phyloP scores from a whole-genome alignment of 192 early-diverging fungal genomes.

The Gamsiella multidivaricata region DNA sequence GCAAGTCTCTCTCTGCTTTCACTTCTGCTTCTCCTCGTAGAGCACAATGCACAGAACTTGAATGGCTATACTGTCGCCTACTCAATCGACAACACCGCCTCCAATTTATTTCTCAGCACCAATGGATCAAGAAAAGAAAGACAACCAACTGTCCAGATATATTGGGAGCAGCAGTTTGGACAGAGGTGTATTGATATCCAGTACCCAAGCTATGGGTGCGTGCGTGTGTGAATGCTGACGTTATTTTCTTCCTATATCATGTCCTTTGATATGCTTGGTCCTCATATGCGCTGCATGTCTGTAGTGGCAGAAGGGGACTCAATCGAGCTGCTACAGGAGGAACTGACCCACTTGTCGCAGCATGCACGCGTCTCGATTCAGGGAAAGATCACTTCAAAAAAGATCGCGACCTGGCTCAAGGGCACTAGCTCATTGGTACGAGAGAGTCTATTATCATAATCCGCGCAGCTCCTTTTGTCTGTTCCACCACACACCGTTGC shows the following conservation, averaged over 20 bases:
- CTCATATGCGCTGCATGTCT: too few species aligned
- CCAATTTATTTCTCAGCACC: not conserved
- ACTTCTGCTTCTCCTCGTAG: too few species aligned
- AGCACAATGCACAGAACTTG: too few species aligned
- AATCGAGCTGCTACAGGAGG: slow-evolving; percentile 23
- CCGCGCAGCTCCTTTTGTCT: too few species aligned
- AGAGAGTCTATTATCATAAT: too few species aligned
- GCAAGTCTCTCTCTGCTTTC: not conserved
- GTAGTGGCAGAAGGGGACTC: slow-evolving; percentile 45
- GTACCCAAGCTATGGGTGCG: too few species aligned
- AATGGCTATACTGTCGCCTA: too few species aligned
- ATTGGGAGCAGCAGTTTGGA: too few species aligned
- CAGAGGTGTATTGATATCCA: too few species aligned
- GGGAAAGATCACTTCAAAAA: slow-evolving; percentile 49
- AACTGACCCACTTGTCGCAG: slow-evolving; percentile 20
- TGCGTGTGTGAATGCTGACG: not conserved
- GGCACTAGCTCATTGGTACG: slow-evolving; percentile 8
- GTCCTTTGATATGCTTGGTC: not conserved
- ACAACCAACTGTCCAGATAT: too few species aligned
- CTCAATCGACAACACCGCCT: too few species aligned
- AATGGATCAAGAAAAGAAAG: not conserved
- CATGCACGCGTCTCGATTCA: slow-evolving; percentile 17
- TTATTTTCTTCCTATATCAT: not conserved
- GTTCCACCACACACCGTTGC: not conserved
- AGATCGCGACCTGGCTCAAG: slow-evolving; percentile 40